These are phyloP conservation scores for Eremothecium cymbalariae DNA, from an alignment of 1,139 yeast genomes.

Conservation along the genomic window DNA sequence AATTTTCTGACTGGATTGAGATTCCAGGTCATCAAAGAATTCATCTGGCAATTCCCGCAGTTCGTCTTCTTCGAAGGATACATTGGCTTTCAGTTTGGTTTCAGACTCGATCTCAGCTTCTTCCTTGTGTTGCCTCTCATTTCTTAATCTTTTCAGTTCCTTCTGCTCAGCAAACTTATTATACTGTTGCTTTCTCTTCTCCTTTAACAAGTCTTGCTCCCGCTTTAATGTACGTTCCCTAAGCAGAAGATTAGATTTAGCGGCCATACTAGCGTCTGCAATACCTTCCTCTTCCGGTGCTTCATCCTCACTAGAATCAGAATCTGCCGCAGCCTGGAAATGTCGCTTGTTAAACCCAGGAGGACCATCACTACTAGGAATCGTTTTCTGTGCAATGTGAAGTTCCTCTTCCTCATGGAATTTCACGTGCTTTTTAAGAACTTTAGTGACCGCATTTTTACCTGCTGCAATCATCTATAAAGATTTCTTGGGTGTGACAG, in stretches of 20 bases:
- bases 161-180: conserved; percentile 42
- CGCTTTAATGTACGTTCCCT: conserved; percentile 33
- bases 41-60: conserved; percentile 29
- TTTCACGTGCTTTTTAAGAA: conserved; percentile 14
- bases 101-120: conserved; percentile 27
- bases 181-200: conserved; percentile 45
- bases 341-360: too few relatives aligned
- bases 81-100: conserved; percentile 18
- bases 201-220: conserved; percentile 36
- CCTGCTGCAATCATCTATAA: too few relatives aligned
- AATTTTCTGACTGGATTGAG: conserved; percentile 9
- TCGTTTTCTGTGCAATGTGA: conserved; percentile 21
- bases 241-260: conserved; percentile 36
- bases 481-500: too few relatives aligned
- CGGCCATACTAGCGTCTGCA: conserved; percentile 24
- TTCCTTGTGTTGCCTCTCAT: conserved; percentile 34
- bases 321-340: conserved; percentile 10
- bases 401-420: conserved; percentile 20
- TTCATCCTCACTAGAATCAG: conserved; percentile 27
- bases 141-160: conserved; percentile 27
- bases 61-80: conserved; percentile 14
- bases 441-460: too few relatives aligned
- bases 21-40: conserved; percentile 23
- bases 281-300: conserved; percentile 37
- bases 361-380: too few relatives aligned